Conservation (phyloP, 1,284 basidiomycete species). For the Xerocomus amazonicus region DNA sequence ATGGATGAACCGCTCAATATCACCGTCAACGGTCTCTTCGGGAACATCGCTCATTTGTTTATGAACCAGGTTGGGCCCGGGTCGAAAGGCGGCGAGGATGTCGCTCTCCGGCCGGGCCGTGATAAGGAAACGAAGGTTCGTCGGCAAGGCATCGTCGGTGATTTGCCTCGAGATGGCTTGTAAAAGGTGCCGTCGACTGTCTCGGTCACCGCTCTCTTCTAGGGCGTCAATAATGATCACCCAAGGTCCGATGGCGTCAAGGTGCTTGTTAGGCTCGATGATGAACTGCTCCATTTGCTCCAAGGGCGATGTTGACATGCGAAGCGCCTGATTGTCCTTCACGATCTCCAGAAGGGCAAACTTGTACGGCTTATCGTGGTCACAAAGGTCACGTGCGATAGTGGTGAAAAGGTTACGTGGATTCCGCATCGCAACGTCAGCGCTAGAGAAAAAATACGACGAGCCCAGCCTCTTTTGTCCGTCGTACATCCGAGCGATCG, state of each 20-base stretch:
- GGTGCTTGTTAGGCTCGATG: background rate
- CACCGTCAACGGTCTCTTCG: background rate
- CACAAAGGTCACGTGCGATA: background rate
- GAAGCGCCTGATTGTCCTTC: background rate
- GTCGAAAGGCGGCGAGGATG: background rate
- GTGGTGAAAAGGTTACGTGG: conserved; percentile 9
- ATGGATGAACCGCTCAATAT: background rate
- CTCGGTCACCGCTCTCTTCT: background rate
- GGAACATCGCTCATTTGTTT: background rate
- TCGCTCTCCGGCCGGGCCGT: background rate
- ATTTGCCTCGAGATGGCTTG: background rate
- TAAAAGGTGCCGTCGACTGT: background rate
- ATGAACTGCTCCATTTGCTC: background rate
- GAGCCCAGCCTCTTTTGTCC: conserved; percentile 4
- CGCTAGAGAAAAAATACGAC: conserved; percentile 8
- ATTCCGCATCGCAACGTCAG: conserved; percentile 2
- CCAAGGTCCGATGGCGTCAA: background rate
- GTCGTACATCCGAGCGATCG: conserved; percentile 7
- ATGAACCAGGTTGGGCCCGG: background rate
- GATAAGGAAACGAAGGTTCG: background rate
- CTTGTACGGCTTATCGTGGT: background rate
- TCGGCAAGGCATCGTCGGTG: background rate
- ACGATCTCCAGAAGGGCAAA: background rate
- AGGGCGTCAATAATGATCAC: background rate
- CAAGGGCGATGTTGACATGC: background rate